phyloP scores from a whole-genome alignment of 1,139 yeast genomes.

The Taphrina pruni region DNA sequence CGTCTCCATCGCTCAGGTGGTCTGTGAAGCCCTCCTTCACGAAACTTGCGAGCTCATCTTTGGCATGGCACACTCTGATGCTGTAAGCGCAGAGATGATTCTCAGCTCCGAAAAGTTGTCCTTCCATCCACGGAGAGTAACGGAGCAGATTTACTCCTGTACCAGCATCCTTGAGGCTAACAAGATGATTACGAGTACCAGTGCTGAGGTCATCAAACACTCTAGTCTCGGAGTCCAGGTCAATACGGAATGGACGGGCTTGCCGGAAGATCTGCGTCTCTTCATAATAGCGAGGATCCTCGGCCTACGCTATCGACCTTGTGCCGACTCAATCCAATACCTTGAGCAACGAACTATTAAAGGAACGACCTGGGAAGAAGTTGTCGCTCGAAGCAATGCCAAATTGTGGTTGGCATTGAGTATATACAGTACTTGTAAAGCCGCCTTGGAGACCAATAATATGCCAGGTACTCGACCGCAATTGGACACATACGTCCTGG shows the following conservation, averaged over 20 bases:
- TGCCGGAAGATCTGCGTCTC: conserved; percentile 18
- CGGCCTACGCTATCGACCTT: not conserved
- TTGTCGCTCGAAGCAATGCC: conserved; percentile 6
- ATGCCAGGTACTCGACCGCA: not conserved
- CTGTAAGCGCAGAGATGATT: conserved; percentile 22
- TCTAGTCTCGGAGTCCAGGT: conserved; percentile 11
- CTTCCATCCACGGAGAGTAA: not conserved
- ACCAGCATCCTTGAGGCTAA: not conserved
- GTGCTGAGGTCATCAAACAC: conserved; percentile 13
- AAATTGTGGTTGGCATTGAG: conserved; percentile 11
- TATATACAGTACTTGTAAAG: conserved; percentile 7
- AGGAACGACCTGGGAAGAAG: not conserved
- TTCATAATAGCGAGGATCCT: conserved; percentile 8
- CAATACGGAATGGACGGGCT: conserved; percentile 7
- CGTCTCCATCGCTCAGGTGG: conserved; percentile 1
- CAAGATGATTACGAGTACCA: conserved; percentile 1
- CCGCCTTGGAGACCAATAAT: not conserved
- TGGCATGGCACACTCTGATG: conserved; percentile 17
- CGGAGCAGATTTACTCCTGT: conserved; percentile 2
- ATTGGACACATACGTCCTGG: not conserved
- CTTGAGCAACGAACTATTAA: not conserved
- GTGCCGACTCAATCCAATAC: not conserved
- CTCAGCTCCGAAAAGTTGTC: not conserved
- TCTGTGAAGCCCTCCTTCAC: conserved; percentile 17
- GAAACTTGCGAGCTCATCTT: conserved; percentile 16